Conservation (phyloP, 345 rosid species). For the Corymbia maculata region DNA sequence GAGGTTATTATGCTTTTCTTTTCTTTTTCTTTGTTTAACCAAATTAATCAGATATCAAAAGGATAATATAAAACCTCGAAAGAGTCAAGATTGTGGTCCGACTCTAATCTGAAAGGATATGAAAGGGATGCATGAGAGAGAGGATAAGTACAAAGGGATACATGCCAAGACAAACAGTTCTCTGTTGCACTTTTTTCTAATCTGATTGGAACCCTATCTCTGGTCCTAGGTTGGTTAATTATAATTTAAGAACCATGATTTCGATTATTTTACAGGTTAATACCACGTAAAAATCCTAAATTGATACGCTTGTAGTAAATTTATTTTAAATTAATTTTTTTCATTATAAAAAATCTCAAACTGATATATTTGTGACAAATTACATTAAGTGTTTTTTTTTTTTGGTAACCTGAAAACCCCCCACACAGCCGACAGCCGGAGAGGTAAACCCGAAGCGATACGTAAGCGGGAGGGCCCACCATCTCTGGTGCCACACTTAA, state of each 20-base stretch:
- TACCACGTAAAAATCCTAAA: not conserved
- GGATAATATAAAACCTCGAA: not conserved
- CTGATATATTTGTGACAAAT: fast-evolving
- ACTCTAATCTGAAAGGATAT: not conserved
- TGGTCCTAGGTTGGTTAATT: fast-evolving
- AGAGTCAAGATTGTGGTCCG: not conserved
- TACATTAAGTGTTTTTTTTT: too few relatives aligned
- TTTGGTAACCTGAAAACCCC: too few relatives aligned
- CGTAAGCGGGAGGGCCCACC: too few relatives aligned
- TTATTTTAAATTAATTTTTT: too few relatives aligned
- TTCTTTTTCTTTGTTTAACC: not conserved
- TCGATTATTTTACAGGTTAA: not conserved
- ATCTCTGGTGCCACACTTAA: too few relatives aligned
- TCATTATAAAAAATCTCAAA: too few relatives aligned
- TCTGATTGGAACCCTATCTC: not conserved
- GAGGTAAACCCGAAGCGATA: too few relatives aligned
- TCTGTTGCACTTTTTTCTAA: not conserved
- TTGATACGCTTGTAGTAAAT: too few relatives aligned
- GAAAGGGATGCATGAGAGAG: not conserved
- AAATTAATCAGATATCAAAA: not conserved
- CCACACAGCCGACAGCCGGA: too few relatives aligned
- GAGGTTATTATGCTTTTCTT: not conserved
- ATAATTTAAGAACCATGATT: not conserved
- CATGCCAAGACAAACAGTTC: not conserved
- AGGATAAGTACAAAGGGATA: not conserved